Conservation (phyloP, 2,329 filamentous ascomycete genomes). For the Neocucurbitaria cava region DNA sequence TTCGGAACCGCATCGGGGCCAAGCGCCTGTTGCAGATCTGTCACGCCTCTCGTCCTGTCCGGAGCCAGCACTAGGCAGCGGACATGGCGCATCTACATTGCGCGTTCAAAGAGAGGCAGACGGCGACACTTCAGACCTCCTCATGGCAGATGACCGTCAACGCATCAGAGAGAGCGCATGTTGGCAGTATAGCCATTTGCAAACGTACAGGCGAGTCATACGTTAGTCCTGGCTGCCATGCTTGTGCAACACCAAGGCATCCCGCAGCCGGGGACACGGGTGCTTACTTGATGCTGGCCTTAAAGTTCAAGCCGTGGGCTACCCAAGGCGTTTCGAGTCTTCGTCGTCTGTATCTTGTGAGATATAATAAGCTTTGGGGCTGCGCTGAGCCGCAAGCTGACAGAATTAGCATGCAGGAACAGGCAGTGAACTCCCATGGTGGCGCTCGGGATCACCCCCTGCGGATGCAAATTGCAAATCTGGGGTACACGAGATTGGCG, state of each 20-base stretch:
- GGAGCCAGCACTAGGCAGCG: background rate
- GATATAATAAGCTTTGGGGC: background rate
- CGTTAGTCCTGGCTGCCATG: background rate
- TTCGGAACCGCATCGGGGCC: conserved; percentile 5
- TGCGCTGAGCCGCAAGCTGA: background rate
- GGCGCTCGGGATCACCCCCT: background rate
- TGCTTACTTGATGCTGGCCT: no score
- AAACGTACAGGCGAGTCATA: background rate
- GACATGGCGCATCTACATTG: background rate
- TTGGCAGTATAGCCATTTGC: background rate
- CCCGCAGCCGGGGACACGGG: background rate
- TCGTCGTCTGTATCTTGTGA: no score
- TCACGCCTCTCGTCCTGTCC: background rate
- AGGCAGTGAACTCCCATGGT: background rate
- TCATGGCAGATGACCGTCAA: background rate
- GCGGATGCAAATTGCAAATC: background rate
- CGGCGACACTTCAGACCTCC: background rate
- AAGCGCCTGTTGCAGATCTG: conserved; percentile 3
- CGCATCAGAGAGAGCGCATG: background rate
- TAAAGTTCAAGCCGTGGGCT: no score
- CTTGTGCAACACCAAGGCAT: background rate
- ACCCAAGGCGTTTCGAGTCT: no score
- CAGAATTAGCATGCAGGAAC: background rate
- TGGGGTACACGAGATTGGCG: background rate
- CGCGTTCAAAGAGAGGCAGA: background rate